Evolutionary conservation across 352 stramenopile genomes (phyloP).

Genomic region (Pythium sp.): DNA sequence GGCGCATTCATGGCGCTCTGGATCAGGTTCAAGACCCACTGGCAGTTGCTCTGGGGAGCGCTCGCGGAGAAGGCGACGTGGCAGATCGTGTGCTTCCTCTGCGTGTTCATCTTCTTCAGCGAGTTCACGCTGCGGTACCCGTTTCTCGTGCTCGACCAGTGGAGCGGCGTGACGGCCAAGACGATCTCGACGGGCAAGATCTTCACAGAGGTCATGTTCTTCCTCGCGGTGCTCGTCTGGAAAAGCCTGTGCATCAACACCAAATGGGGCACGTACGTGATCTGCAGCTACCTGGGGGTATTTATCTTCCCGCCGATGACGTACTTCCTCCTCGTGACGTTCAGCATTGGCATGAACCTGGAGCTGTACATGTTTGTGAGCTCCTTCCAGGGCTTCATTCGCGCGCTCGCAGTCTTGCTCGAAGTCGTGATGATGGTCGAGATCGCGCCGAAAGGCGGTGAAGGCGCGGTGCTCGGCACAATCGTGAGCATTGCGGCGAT

Average conservation of each 20-base stretch:
- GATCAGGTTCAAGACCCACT: conserved; percentile 23
- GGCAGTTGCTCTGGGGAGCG: conserved; percentile 29
- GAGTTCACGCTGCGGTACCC: conserved; percentile 50
- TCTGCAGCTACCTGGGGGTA: conserved; percentile 26
- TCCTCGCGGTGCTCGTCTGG: conserved; percentile 30
- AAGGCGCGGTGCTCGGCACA: conserved; percentile 43
- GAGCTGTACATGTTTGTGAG: conserved; percentile 36
- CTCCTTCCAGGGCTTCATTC: conserved; percentile 38
- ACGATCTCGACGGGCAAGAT: conserved; percentile 28
- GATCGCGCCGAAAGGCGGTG: conserved; percentile 39
- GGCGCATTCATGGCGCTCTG: not conserved
- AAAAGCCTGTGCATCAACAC: conserved; percentile 33
- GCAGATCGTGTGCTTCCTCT: conserved; percentile 36
- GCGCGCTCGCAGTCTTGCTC: conserved; percentile 30
- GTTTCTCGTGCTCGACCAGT: conserved; percentile 34
- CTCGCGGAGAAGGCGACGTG: conserved; percentile 39
- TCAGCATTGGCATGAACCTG: conserved; percentile 24
- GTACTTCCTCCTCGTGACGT: conserved; percentile 26
- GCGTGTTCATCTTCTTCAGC: conserved; percentile 45
- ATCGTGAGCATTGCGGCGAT: conserved; percentile 40
- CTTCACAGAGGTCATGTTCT: conserved; percentile 32
- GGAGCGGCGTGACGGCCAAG: conserved; percentile 37
- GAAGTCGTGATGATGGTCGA: conserved; percentile 40
- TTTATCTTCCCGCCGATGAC: conserved; percentile 30
- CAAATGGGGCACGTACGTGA: conserved; percentile 30